Evolutionary conservation across 257 asterid genomes (phyloP).

Genomic region (Solanum arcanum): DNA sequence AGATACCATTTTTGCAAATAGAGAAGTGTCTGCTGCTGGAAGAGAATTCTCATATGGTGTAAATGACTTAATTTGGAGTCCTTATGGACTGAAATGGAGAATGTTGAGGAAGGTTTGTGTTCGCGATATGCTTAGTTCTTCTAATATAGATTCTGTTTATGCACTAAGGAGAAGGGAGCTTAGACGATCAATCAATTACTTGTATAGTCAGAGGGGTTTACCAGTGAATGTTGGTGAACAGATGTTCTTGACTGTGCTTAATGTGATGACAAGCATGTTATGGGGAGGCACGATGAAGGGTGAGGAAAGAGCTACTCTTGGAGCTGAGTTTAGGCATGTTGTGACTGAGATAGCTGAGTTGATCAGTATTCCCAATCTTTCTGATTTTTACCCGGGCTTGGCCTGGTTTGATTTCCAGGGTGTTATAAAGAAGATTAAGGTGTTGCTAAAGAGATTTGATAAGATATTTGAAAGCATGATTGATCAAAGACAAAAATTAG

Average conservation of each 20-base stretch:
- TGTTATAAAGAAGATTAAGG: background rate
- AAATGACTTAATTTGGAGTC: conserved; percentile 48
- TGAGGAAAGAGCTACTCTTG: conserved; percentile 7
- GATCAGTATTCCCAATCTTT: background rate
- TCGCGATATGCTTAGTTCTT: conserved; percentile 41
- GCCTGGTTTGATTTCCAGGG: background rate
- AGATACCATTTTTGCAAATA: conserved; percentile 56
- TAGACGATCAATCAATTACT: conserved; percentile 24
- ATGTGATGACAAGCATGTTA: conserved; percentile 65
- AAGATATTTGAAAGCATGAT: background rate
- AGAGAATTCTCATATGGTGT: conserved; percentile 57
- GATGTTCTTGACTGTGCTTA: conserved; percentile 47
- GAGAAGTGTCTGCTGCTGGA: conserved; percentile 59
- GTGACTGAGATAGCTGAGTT: background rate
- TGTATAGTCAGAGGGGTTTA: conserved; percentile 18
- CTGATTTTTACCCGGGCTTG: background rate
- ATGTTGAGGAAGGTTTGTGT: conserved; percentile 61
- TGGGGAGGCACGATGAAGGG: conserved; percentile 71
- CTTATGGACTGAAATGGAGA: conserved; percentile 68
- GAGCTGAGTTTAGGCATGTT: background rate
- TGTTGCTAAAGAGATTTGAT: background rate
- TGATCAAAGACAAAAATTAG: background rate
- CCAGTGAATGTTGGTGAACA: conserved; percentile 50
- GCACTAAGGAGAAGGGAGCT: conserved; percentile 32
- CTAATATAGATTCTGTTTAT: conserved; percentile 38